These are phyloP conservation scores for Exophiala mesophila DNA, from an alignment of 2,329 filamentous ascomycete genomes.

Conservation along the genomic window DNA sequence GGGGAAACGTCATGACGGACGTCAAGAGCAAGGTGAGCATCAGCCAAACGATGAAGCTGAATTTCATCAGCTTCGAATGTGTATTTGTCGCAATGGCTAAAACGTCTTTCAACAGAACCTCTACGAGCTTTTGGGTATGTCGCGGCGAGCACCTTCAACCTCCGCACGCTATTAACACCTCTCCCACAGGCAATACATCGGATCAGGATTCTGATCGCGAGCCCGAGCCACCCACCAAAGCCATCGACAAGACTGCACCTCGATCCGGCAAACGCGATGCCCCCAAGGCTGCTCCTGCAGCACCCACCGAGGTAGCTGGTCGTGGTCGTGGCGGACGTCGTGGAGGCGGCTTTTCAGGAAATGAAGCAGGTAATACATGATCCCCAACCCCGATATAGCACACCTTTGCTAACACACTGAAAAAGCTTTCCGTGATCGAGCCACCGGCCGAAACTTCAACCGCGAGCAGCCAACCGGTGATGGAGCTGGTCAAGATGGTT, in stretches of 20 bases:
- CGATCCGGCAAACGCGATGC: slow-evolving; percentile 84
- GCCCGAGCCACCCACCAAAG: slow-evolving; percentile 75
- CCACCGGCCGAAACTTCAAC: slow-evolving; percentile 76
- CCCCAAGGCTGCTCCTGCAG: slow-evolving; percentile 63
- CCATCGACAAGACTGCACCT: slow-evolving; percentile 74
- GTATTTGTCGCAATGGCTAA: slow-evolving; percentile 12
- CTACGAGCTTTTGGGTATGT: slow-evolving; percentile 94
- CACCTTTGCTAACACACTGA: too few relatives aligned
- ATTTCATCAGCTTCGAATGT: too few relatives aligned
- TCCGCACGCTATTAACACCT: slow-evolving; percentile 16
- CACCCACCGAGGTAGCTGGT: slow-evolving; percentile 32
- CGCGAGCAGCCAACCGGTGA: slow-evolving; percentile 74
- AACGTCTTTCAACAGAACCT: slow-evolving; percentile 64
- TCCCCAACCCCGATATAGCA: too few relatives aligned
- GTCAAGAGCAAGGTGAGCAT: slow-evolving; percentile 49
- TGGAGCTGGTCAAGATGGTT: slow-evolving; percentile 46
- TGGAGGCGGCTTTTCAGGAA: slow-evolving; percentile 61
- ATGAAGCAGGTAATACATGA: slow-evolving; percentile 73
- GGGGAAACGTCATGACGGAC: slow-evolving; percentile 48
- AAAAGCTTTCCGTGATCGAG: slow-evolving; percentile 82
- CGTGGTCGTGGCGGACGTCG: slow-evolving; percentile 48
- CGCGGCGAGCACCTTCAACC: slow-evolving; percentile 23
- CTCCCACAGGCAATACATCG: slow-evolving; percentile 58
- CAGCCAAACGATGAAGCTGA: slow-evolving; percentile 5
- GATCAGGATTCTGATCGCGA: slow-evolving; percentile 69